Base-by-base conservation (phyloP, 2,329 filamentous ascomycete species). In the Cladosporium sp. region DNA sequence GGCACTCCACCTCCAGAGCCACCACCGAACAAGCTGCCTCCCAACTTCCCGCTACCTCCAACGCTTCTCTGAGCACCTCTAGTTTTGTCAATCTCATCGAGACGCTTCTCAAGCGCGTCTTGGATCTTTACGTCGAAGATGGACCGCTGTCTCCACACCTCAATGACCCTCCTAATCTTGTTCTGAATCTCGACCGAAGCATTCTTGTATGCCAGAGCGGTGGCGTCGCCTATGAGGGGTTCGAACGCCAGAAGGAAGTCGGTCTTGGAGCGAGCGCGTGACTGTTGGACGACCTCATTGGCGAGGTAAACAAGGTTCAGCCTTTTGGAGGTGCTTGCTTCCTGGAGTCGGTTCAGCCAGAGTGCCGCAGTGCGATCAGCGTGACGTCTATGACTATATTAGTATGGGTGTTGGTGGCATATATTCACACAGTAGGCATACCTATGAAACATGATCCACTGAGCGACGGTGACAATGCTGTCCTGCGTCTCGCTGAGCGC, bases 381-480 rank as follows among this genome's bases (percentile, higher is more conserved):
- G 80, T 97, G 91, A 77, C 95, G 89, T 78, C 94, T 97, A 67
- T 28, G 1, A 16, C 13, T 13, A 21, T 2, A 13, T 64, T 53
- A 64, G 62, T 28, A 58, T 51, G 10, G 21, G 8, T 36, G 1
- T 21, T 13, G 53, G 6, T 53, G 11, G 32, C 5, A 30, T 14
- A 48, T 34, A 34, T 32, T 58, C 70, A 77, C 34, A 58, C 13
- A 26, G 16, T 2, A 16, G 68, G 65, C 70, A 71, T 88, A 96
- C 93, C 93, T 90, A 81, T 99, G 94, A 78, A 99, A 99, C 90
- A 99, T 96, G 68, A 99, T 95, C 96, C 96, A 99, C 88, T 98
- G 94, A 65, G 95, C 93, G 68, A 96, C 93, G 39, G 92, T 94
- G 67, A 96, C 88, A 75, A 99, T 98, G 80, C 93, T 96, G 77